These are phyloP conservation scores for Aspergillus haitiensis DNA, from an alignment of 495 filamentous ascomycete species.

Conservation along the genomic window DNA sequence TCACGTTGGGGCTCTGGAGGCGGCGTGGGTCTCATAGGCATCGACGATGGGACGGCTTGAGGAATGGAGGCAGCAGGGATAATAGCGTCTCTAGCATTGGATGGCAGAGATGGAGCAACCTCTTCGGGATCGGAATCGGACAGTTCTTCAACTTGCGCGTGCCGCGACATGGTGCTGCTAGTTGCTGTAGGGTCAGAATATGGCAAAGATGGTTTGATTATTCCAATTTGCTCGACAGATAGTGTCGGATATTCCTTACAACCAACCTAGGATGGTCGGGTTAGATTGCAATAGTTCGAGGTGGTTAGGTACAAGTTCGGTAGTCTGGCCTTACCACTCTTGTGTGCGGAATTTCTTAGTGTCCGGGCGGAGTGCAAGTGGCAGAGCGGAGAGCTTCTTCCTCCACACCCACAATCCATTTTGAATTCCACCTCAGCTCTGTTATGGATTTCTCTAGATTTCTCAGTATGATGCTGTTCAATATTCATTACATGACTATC, in stretches of 20 bases:
- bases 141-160: slow-evolving; percentile 87
- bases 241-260: no score
- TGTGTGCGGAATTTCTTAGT: slow-evolving; percentile 29
- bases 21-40: slow-evolving; percentile 34
- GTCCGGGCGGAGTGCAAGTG: slow-evolving; percentile 10
- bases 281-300: no score
- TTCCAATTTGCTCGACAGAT: no score
- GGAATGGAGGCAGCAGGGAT: slow-evolving; percentile 40
- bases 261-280: no score
- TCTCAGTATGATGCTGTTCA: no score
- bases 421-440: no score
- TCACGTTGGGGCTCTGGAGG: slow-evolving; percentile 44
- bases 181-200: no score
- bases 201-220: no score
- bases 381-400: slow-evolving; percentile 13
- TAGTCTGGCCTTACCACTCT: slow-evolving; percentile 22
- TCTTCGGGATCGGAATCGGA: slow-evolving; percentile 73
- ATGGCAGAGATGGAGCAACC: slow-evolving; percentile 65
- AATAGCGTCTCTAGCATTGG: slow-evolving; percentile 39
- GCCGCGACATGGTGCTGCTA: slow-evolving; percentile 62
- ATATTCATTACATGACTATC: no score
- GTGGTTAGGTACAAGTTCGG: slow-evolving; percentile 5
- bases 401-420: no score
- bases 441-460: no score
- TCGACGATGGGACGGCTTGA: slow-evolving; percentile 31